Evolutionary conservation across 1,284 basidiomycete genomes (phyloP).

Genomic region (Ceratobasidium sp.): DNA sequence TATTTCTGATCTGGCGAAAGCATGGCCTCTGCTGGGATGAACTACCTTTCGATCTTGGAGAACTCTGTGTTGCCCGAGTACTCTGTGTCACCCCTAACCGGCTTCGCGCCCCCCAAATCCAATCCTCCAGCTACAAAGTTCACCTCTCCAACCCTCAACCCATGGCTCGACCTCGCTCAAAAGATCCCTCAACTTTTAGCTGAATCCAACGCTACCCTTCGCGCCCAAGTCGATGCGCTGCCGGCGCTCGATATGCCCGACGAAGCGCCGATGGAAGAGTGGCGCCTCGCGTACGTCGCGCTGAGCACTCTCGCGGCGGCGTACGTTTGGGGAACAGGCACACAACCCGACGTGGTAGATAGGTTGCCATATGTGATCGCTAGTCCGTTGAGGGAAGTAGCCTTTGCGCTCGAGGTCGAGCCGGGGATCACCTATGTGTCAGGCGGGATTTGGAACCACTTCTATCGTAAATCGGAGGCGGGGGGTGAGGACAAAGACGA

Average conservation of each 20-base stretch:
- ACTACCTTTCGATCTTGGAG: conserved; percentile 10
- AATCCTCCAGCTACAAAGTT: conserved; percentile 26
- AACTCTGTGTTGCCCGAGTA: conserved; percentile 29
- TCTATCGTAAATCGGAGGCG: not conserved
- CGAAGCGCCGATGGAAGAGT: conserved; percentile 32
- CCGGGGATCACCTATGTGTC: conserved; percentile 25
- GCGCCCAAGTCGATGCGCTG: conserved; percentile 5
- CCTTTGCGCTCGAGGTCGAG: conserved; percentile 25
- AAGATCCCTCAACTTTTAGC: conserved; percentile 16
- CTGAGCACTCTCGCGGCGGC: conserved; percentile 27
- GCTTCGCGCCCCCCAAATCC: conserved; percentile 28
- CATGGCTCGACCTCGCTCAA: conserved; percentile 29
- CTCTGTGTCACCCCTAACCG: conserved; percentile 27
- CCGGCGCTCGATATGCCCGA: conserved; percentile 26
- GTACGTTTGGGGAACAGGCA: conserved; percentile 24
- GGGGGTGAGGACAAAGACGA: too few species aligned
- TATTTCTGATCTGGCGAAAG: too few species aligned
- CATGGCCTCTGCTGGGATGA: not conserved
- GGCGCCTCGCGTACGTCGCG: conserved; percentile 22
- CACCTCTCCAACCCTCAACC: conserved; percentile 17
- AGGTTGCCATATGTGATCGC: conserved; percentile 24
- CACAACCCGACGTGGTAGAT: conserved; percentile 7
- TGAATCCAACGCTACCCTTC: conserved; percentile 7
- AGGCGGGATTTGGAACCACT: conserved; percentile 34
- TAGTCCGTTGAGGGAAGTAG: not conserved